Evolutionary conservation across 495 filamentous ascomycete genomes (phyloP), one percentile per base, ranked within the genome.

Genomic region (Penicillium roqueforti): DNA sequence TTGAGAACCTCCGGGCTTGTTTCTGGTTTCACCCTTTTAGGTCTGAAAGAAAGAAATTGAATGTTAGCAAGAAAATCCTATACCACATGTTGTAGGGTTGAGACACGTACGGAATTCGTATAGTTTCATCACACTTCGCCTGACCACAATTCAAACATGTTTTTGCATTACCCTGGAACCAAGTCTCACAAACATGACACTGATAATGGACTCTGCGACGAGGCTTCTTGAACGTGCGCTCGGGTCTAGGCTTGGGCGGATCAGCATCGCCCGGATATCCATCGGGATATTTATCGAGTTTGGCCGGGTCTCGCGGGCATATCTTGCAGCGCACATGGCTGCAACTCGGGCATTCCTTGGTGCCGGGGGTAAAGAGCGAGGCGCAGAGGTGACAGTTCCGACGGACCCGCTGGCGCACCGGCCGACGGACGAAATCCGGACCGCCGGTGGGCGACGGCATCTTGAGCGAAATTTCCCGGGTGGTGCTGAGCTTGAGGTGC

Each of bases 351-450:
- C 91, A 96, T 47, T 84, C 76, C 62, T 83, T 87, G 29, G 74
- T 69, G 31, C 76, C 68, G 8, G 71, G 65, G 11, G 59, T 69
- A 66, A 93, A 96, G 11, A 81, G 60, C 11, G 76, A 82, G 40
- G 80, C 61, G 64, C 92, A 96, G 46, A 80, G 70, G 63, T 95
- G 91, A 65, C 92, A 97, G 51, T 74, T 85, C 19, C 90, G 81
- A 18, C 87, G 80, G 14, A 92, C 77, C 7, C 87, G 77, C 73
- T 92, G 88, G 37, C 76, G 79, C 23, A 83, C 78, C 32, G 77
- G 73, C 58, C 83, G 85, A 59, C 83, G 83, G 42, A 88, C 77
- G 18, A 87, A 66, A 60, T 92, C 87, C 65, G 87, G 87, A 7
- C 84, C 84, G 47, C 80, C 82, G 1, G 79, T 76, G 59, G 81